A percentile compares a stretch with the other conserved stretches of the same genome.
Conservation (phyloP, 441 rosid genomes). For the Populus tomentosa region DNA sequence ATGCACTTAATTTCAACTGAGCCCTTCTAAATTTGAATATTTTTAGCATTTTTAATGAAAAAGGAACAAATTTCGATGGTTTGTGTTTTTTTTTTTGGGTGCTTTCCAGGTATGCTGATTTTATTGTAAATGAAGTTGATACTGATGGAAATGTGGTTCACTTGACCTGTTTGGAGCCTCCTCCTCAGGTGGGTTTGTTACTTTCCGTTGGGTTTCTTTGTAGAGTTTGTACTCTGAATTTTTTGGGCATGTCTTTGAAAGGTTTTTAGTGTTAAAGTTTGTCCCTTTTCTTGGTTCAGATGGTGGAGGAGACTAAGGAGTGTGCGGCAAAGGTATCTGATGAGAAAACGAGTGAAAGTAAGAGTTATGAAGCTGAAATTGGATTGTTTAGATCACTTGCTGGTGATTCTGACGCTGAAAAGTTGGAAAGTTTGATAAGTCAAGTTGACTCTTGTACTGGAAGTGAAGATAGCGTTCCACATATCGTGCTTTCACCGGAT, state of each 20-base stretch:
- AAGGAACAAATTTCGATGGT: neutral
- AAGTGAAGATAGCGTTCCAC: conserved; percentile 43
- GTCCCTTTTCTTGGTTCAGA: conserved; percentile 23
- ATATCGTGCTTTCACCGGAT: conserved; percentile 67
- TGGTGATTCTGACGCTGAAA: conserved; percentile 52
- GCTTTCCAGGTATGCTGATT: conserved; percentile 70
- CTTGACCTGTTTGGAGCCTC: conserved; percentile 67
- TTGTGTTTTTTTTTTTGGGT: neutral
- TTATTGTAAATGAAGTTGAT: conserved; percentile 91
- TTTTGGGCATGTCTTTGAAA: neutral
- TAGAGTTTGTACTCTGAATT: too few relatives aligned
- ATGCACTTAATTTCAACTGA: neutral
- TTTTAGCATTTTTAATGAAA: neutral
- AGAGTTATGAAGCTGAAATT: conserved; percentile 50
- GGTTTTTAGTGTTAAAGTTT: too few relatives aligned
- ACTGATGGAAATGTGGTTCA: conserved; percentile 76
- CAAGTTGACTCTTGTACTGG: conserved; percentile 55
- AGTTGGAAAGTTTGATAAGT: conserved; percentile 47
- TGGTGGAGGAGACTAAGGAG: conserved; percentile 34
- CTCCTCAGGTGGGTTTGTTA: conserved; percentile 51
- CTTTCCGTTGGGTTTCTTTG: neutral
- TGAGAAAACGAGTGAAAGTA: conserved; percentile 30
- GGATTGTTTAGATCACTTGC: conserved; percentile 64
- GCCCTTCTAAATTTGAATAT: neutral
- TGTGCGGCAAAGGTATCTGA: conserved; percentile 32